Evolutionary conservation across 108 stramenopile genomes (phyloP), one percentile per base, ranked within the genome.

Genomic region (Pseudonitzschia multistriata): DNA sequence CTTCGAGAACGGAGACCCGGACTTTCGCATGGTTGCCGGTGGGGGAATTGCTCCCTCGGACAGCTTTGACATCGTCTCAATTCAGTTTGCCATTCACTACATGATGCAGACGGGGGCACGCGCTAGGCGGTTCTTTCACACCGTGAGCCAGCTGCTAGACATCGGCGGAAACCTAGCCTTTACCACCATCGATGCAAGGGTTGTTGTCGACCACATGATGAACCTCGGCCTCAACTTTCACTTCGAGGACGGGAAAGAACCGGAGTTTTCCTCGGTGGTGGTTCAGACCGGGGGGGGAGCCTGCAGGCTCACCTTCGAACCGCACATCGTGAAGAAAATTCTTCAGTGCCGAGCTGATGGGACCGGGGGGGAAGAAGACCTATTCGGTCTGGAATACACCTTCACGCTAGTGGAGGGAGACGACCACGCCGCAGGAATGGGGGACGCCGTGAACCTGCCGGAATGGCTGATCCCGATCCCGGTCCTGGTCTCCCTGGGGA

Each of bases 11-110:
- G 68, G 30, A 14, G 79, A 84, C 63, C 93, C 93, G 31, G 73
- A 76, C 19, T 94, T 94, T 54, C 72, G 56, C 11, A 62, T 74
- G 63, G 62, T 65, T 19, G 74, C 79, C 15, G 90, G 92, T 10
- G 95, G 93, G 19, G 91, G 93, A 0, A 81, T 90, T 37, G 66
- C 74, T 11, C 77, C 74, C 35, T 53, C 71, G 5, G 82, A 94
- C 28, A 77, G 77, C 29, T 99, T 98, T 72, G 96, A 98, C 79
- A 88, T 97, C 5, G 95, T 96, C 3, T 90, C 88, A 30, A 97
- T 97, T 70, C 99, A 99, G 77, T 98, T 99, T 80, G 97, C 99
- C 8, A 89, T 99, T 65, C 99, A 99, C 71, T 99, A 99, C 84
- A 97, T 98, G 97, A 97, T 96, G 82, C 83, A 88, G 19, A 89